Base-by-base conservation (phyloP, 2,329 filamentous ascomycete genomes). In the Cyphellophora attinorum region DNA sequence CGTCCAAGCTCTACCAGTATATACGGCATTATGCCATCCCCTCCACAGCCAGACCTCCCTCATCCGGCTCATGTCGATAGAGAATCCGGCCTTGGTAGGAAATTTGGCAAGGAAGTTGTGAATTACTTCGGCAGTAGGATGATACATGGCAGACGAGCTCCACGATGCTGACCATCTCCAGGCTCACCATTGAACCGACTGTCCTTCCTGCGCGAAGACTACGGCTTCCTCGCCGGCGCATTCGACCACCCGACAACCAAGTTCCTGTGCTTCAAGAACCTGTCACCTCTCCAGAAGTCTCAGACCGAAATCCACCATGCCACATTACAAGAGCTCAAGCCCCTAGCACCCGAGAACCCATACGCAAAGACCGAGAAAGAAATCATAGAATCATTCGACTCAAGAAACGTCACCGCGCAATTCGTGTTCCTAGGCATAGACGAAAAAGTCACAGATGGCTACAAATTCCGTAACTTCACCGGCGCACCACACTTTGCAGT, bases 401-500 rank as follows among this genome's bases (percentile, higher is more conserved):
- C 84, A 18, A 63, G 68, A 4, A 63, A 72, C 35, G 75, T 75
- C 11, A 59, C 67, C 13, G 80, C 86, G 3, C 71, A 85, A 42
- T 66, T 95, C 33, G 67, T 96, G 34, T 95, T 96, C 54, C 64
- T 96, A 17, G 89, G 89, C 0, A 60, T 95, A 31, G 77, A 93
- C 47, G 85, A 93, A 55, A 60, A 57, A 31, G 58, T 57, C 16
- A 64, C 64, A 31, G 57, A 68, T 21, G 53, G 49, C 12, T 42
- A 65, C 34, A 39, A 52, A 3, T 60, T 55, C 51, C 75, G 76
- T 31, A 67, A 68, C 34, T 93, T 93, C 55, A 72, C 67, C 19
- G 91, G 89, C 3, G 70, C 72, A 31, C 88, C 91, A 2, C 93
- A 79, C 61, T 98, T 96, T 54, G 89, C 88, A 2, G 58, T 98